phyloP scores from a whole-genome alignment of 345 rosid genomes.

The Citrus sp. region DNA sequence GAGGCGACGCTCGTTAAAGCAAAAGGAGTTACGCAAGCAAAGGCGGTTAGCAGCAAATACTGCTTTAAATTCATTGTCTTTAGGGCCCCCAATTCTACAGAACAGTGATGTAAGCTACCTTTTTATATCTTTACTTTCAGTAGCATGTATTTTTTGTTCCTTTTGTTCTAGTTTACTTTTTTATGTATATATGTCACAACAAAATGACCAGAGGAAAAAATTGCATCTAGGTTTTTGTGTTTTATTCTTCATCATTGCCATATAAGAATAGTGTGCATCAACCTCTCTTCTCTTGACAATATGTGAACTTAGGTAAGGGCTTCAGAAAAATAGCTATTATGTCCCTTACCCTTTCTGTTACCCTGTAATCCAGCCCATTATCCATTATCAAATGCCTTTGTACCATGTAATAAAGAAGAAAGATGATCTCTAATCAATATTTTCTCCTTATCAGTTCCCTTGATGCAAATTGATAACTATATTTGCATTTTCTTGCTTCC shows the following conservation, averaged over 20 bases:
- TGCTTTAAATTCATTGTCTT: constrained; percentile 67
- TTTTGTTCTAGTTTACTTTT: not conserved
- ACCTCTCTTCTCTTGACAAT: not conserved
- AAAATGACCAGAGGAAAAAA: not conserved
- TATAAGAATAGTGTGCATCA: not conserved
- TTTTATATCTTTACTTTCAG: constrained; percentile 8
- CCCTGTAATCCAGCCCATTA: not conserved
- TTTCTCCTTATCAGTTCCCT: not conserved
- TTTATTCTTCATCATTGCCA: not conserved
- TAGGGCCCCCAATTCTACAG: constrained; percentile 68
- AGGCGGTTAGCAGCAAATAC: constrained; percentile 65
- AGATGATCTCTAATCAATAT: not conserved
- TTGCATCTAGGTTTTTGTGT: not conserved
- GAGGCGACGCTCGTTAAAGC: constrained; percentile 68
- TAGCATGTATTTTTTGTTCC: not conserved
- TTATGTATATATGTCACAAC: not conserved
- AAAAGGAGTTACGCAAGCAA: constrained; percentile 53
- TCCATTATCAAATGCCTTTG: not conserved
- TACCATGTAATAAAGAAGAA: not conserved
- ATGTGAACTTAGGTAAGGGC: not conserved
- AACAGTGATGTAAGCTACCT: constrained; percentile 57
- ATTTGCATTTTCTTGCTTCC: not conserved
- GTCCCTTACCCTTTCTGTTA: not conserved
- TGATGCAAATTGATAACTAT: not conserved
- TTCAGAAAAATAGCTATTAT: not conserved